Percentiles rank a stretch among this genome's conserved stretches.
Conservation (phyloP, 495 filamentous ascomycete genomes). For the Penicillium fimorum region DNA sequence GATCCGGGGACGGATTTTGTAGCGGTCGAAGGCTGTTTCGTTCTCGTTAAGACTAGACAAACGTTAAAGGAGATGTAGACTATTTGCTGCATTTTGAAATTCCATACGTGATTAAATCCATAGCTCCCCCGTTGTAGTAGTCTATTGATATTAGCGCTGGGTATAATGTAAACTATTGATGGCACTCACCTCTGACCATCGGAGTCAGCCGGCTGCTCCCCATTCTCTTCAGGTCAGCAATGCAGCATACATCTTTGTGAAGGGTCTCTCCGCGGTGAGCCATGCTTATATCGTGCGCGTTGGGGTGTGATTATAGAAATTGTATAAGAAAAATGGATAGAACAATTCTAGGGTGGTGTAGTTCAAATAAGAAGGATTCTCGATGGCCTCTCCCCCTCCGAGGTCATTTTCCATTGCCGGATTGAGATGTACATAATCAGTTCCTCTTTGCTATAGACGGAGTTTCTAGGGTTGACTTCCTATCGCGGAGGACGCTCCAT, state of each 20-base stretch:
- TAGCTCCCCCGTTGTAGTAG: slow-evolving; percentile 52
- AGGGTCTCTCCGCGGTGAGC: slow-evolving; percentile 33
- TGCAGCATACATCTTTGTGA: slow-evolving; percentile 36
- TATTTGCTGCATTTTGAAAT: neutral
- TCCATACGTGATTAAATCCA: slow-evolving; percentile 37
- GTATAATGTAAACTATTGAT: neutral
- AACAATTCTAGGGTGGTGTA: neutral
- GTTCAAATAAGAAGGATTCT: slow-evolving; percentile 17
- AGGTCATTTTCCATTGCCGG: neutral
- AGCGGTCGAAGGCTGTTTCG: slow-evolving; percentile 50
- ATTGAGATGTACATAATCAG: slow-evolving; percentile 5
- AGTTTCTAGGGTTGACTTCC: slow-evolving; percentile 7
- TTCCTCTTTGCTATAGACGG: slow-evolving; percentile 11
- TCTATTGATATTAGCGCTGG: slow-evolving; percentile 27
- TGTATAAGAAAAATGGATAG: neutral
- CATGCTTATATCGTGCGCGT: slow-evolving; percentile 14
- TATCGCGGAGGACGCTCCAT: slow-evolving; percentile 6
- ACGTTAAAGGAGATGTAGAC: neutral
- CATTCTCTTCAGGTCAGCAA: slow-evolving; percentile 32
- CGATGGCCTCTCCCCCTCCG: neutral
- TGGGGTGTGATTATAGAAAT: neutral
- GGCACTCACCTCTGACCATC: slow-evolving; percentile 31
- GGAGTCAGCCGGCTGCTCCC: slow-evolving; percentile 26
- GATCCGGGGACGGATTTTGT: slow-evolving; percentile 55
- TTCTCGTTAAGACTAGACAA: slow-evolving; percentile 48